Base-by-base conservation (phyloP, 2,329 filamentous ascomycete genomes). In the Exophiala mesophila region DNA sequence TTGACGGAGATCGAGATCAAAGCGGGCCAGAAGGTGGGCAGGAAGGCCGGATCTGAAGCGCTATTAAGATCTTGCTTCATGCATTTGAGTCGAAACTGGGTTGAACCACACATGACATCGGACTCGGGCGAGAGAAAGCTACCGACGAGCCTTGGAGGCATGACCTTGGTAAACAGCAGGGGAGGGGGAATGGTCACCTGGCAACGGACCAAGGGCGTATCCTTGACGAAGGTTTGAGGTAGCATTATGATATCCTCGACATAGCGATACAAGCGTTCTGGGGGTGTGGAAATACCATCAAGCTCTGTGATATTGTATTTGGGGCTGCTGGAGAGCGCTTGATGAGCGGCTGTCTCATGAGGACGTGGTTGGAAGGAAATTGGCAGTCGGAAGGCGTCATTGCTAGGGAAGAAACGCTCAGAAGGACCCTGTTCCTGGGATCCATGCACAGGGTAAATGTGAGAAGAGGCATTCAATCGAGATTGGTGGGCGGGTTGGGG, bases 1-100 rank as follows among this genome's bases (percentile, higher is more conserved):
- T 95, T 94, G 47, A 94, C 61, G 12, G 74, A 70, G 47, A 90
- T 71, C 47, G 82, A 86, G 0, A 88, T 70, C 37, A 77, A 74
- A 24, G 74, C 69, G 0, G 88, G 86, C 88, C 88, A 96, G 16
- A 63, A 58, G 4, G 76, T 83, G 23, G 83, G 76, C n/a, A 69
- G 62, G 1, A 72, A 68, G 4, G 75, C 69, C 17, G 44, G 46
- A 3, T 42, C 43, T 21, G 42, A 39, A 5, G 32, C 19, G 7
- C 33, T 23, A 4, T 28, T 16, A 5, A 4, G 8, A n/a, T 3
- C 19, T 26, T 7, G 23, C 37, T 3, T 44, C 54, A 83, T 76
- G 57, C 84, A 83, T 7, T 86, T 81, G 16, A 94, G 56, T 12
- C 88, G 83, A 57, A 82, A 82, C 24, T 78, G 73, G 4, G 76